Evolutionary conservation across 192 early-diverging fungal species (phyloP).

Genomic region (Umbelopsis sp.): DNA sequence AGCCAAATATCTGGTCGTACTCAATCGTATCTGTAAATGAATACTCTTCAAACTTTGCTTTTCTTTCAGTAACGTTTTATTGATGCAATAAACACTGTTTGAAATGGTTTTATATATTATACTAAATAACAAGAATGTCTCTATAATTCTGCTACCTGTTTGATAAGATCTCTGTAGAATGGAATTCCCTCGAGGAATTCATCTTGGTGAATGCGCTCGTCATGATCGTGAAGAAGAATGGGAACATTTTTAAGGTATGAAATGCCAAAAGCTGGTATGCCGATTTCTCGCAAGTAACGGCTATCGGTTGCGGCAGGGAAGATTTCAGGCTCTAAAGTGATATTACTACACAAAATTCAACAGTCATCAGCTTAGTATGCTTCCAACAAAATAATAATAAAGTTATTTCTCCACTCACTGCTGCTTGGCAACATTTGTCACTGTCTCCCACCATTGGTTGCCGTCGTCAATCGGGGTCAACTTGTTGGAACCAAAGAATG

Average conservation of each 20-base stretch:
- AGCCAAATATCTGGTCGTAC: not conserved
- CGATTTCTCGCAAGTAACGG: constrained; percentile 72
- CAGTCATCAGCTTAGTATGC: not conserved
- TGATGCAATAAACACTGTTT: not conserved
- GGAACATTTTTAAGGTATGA: constrained; percentile 81
- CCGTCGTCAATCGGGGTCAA: constrained; percentile 55
- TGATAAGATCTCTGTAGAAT: constrained; percentile 71
- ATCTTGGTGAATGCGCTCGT: constrained; percentile 82
- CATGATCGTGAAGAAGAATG: constrained; percentile 82
- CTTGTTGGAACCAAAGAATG: constrained; percentile 62
- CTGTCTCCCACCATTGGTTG: constrained; percentile 72
- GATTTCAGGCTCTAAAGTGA: constrained; percentile 70
- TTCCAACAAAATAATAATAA: not conserved
- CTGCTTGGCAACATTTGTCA: constrained; percentile 58
- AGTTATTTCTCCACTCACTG: constrained; percentile 27
- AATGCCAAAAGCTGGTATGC: constrained; percentile 82
- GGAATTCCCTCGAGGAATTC: constrained; percentile 72
- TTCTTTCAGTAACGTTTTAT: not conserved
- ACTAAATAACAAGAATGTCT: too few relatives aligned
- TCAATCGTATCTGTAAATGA: constrained; percentile 7
- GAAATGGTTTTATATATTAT: constrained; percentile 1
- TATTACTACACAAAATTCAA: constrained; percentile 26
- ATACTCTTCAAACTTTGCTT: not conserved
- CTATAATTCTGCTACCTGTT: constrained; percentile 48
- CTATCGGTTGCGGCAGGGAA: constrained; percentile 88